These are phyloP conservation scores for Camellia oleifera DNA, from an alignment of 179 eudicot species.

Conservation along the genomic window DNA sequence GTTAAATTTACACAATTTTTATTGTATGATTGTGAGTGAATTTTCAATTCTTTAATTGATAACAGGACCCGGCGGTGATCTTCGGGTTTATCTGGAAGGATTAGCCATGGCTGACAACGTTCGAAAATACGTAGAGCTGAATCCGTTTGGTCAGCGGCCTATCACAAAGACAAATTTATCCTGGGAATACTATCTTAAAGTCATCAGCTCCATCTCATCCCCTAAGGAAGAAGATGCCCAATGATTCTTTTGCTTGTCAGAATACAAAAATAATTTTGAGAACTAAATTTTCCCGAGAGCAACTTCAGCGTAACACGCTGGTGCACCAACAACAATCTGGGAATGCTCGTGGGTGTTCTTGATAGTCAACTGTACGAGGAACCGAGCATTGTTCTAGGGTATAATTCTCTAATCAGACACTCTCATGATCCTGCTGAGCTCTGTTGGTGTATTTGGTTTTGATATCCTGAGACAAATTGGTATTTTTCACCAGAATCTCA, in stretches of 20 bases:
- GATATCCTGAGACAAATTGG: neutral
- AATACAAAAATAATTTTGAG: neutral
- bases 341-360: neutral
- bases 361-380: neutral
- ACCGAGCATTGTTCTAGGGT: neutral
- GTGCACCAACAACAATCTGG: neutral
- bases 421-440: neutral
- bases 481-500: neutral
- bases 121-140: slow-evolving; percentile 61
- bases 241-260: neutral
- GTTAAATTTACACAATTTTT: neutral
- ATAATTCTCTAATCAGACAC: neutral
- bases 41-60: slow-evolving; percentile 10
- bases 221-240: neutral
- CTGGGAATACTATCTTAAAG: slow-evolving; percentile 11
- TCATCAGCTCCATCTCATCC: neutral
- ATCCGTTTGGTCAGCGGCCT: slow-evolving; percentile 73
- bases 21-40: neutral
- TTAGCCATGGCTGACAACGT: slow-evolving; percentile 55
- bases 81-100: slow-evolving; percentile 62
- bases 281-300: neutral
- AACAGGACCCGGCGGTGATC: slow-evolving; percentile 66
- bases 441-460: neutral
- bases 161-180: slow-evolving; percentile 42
- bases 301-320: neutral